A percentile compares a stretch with the other conserved stretches of the same genome.
Evolutionary conservation across 768 basidiomycete species (phyloP).

Genomic region (Lyophyllum semitale): DNA sequence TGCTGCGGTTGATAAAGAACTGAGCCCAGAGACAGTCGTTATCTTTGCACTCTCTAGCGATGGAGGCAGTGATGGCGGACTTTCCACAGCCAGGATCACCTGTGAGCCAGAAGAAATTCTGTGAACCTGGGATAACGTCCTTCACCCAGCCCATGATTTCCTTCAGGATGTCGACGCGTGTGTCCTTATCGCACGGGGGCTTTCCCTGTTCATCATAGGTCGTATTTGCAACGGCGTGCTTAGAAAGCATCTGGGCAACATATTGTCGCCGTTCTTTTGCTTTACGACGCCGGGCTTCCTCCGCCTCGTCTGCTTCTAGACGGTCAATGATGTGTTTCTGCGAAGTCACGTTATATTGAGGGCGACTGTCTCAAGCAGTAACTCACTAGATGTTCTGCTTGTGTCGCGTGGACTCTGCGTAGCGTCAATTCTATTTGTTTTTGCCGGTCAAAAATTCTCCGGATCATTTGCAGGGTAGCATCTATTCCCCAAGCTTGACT

Average conservation of each 20-base stretch:
- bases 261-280: not conserved
- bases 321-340: no score
- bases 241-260: not conserved
- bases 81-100: constrained; percentile 8
- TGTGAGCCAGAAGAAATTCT: constrained; percentile 17
- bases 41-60: constrained; percentile 16
- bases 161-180: constrained; percentile 9
- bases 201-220: constrained; percentile 17
- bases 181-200: constrained; percentile 16
- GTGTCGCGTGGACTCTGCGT: not conserved
- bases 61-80: constrained; percentile 19
- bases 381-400: not conserved
- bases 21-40: constrained; percentile 14
- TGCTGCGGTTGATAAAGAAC: constrained; percentile 20
- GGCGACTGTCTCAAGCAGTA: not conserved
- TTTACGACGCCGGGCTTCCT: not conserved
- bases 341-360: no score
- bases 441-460: not conserved
- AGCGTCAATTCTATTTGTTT: not conserved
- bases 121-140: constrained; percentile 1
- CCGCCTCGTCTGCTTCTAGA: no score
- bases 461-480: not conserved
- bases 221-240: constrained; percentile 10
- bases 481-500: constrained; percentile 5
- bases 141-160: constrained; percentile 15